phyloP scores from a whole-genome alignment of 345 rosid species.

The Citrus maxima region DNA sequence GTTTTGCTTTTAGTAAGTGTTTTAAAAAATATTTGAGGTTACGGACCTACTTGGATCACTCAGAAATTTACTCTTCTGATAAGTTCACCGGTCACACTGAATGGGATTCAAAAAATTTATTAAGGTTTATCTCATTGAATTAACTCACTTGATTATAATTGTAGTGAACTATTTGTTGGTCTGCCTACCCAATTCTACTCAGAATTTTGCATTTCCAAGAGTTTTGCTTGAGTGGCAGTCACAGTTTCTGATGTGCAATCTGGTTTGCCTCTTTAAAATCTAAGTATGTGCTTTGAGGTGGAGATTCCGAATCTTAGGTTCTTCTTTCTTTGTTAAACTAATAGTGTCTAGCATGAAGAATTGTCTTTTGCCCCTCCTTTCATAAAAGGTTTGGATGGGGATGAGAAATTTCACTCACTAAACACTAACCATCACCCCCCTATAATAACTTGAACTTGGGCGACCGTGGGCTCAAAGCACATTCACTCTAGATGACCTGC shows the following conservation, averaged over 20 bases:
- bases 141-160: neutral
- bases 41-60: neutral
- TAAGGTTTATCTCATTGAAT: neutral
- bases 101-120: neutral
- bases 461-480: too few relatives aligned
- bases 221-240: neutral
- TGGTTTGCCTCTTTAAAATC: neutral
- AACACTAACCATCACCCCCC: too few relatives aligned
- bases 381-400: too few relatives aligned
- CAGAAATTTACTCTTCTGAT: conserved; percentile 3
- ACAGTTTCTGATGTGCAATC: neutral
- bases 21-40: neutral
- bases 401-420: too few relatives aligned
- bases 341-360: too few relatives aligned
- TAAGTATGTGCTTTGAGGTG: too few relatives aligned
- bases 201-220: neutral
- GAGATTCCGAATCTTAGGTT: neutral
- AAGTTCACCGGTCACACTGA: neutral
- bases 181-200: neutral
- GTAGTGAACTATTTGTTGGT: neutral
- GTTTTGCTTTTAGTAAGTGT: neutral
- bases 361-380: too few relatives aligned
- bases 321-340: neutral
- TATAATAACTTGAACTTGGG: too few relatives aligned
- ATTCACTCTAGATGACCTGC: too few relatives aligned